Conservation (phyloP, 177 flowering plant species). For the Vitis hybrid region DNA sequence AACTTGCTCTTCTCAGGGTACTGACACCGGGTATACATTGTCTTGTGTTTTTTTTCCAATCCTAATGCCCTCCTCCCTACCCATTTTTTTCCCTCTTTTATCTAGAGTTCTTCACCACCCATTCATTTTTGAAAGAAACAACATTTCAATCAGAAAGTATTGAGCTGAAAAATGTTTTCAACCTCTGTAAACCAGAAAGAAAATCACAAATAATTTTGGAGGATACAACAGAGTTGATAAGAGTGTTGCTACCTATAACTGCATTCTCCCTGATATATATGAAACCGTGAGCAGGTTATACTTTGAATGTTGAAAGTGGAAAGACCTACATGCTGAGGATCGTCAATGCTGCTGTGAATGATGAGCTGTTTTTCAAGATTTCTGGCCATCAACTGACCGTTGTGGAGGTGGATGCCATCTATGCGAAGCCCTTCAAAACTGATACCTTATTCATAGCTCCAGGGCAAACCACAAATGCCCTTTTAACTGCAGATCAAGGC, state of each 20-base stretch:
- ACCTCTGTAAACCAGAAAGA: too few relatives aligned
- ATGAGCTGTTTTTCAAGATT: constrained; percentile 52
- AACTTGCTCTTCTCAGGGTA: constrained; percentile 41
- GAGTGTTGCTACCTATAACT: too few relatives aligned
- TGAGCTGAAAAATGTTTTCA: too few relatives aligned
- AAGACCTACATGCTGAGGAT: constrained; percentile 45
- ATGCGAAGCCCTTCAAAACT: constrained; percentile 45
- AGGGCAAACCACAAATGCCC: constrained; percentile 53
- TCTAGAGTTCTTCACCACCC: too few relatives aligned
- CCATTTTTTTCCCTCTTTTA: too few relatives aligned
- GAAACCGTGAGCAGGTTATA: constrained; percentile 16
- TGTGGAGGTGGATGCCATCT: constrained; percentile 47
- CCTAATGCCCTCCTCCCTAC: background rate
- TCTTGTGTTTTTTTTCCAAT: background rate
- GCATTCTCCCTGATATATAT: too few relatives aligned
- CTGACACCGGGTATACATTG: constrained; percentile 3
- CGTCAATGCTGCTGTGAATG: constrained; percentile 48
- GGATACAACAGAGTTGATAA: too few relatives aligned
- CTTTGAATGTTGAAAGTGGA: constrained; percentile 40
- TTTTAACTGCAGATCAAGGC: constrained; percentile 26
- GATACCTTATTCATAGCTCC: constrained; percentile 45
- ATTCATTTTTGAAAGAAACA: too few relatives aligned
- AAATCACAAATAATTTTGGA: too few relatives aligned
- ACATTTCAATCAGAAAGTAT: too few relatives aligned
- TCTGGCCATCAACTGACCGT: constrained; percentile 39